Conservation (phyloP, 139 green algal species). For the Chlamydomonas sp. region DNA sequence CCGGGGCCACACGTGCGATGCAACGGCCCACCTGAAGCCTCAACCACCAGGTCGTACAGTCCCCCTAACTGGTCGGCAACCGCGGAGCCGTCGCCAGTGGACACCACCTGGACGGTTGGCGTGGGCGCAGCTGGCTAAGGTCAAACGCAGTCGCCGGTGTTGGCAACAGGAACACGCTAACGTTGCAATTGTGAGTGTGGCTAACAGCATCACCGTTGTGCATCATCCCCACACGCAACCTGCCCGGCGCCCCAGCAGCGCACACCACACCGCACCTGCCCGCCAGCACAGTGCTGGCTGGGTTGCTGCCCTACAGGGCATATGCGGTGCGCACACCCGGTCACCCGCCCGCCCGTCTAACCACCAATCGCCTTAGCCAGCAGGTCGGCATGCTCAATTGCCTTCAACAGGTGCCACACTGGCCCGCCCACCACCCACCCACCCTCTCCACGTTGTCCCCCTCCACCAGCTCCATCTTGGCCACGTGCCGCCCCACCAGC, state of each 20-base stretch:
- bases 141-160: too few species aligned
- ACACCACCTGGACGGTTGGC: conserved; percentile 24
- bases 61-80: conserved; percentile 7
- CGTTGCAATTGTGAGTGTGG: too few species aligned
- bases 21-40: conserved; percentile 57
- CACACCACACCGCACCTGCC: too few species aligned
- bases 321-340: too few species aligned
- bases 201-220: too few species aligned
- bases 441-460: conserved; percentile 7
- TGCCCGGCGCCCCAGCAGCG: too few species aligned
- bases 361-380: background rate
- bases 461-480: conserved; percentile 73
- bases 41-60: conserved; percentile 67
- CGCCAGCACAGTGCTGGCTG: too few species aligned
- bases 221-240: too few species aligned
- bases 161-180: too few species aligned
- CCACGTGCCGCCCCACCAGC: conserved; percentile 67
- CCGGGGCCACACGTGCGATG: too few species aligned
- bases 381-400: background rate
- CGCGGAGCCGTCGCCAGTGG: conserved; percentile 3
- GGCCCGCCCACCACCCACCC: background rate
- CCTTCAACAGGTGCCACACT: background rate
- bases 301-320: too few species aligned
- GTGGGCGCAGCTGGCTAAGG: background rate
- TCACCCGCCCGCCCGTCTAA: too few species aligned